A percentile compares a stretch with the other conserved stretches of the same genome.
Evolutionary conservation across 176 grass and related monocot genomes (phyloP).

Genomic region (Avena sativa): DNA sequence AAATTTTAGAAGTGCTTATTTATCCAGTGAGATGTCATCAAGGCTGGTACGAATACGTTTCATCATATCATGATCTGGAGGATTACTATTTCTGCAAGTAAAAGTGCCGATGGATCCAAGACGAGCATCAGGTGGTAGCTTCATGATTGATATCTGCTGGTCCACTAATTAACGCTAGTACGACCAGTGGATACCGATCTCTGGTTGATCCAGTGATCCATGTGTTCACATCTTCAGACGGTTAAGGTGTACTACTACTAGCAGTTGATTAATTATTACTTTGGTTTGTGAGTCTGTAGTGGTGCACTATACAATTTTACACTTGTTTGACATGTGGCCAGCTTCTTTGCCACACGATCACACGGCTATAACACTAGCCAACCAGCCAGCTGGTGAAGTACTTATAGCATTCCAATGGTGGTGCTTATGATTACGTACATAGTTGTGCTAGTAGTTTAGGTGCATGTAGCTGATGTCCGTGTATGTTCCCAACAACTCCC

Average conservation of each 20-base stretch:
- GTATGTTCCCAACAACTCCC: constrained; percentile 22
- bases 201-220: neutral
- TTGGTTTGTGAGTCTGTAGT: no score
- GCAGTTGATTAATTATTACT: no score
- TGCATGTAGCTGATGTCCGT: neutral
- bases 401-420: neutral
- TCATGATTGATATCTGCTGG: neutral
- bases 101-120: constrained; percentile 7
- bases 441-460: constrained; percentile 22
- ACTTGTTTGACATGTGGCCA: constrained; percentile 24
- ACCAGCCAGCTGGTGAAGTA: no score
- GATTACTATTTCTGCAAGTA: neutral
- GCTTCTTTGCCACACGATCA: constrained; percentile 14
- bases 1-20: neutral
- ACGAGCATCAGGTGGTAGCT: neutral
- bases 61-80: neutral
- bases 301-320: neutral
- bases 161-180: neutral
- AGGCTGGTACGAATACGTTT: neutral
- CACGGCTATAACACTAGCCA: neutral
- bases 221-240: neutral
- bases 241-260: neutral
- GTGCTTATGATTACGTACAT: constrained; percentile 16
- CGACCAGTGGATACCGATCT: neutral
- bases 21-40: neutral